Conservation (phyloP, 208 protist genomes). For the Herpetomonas tarakana region DNA sequence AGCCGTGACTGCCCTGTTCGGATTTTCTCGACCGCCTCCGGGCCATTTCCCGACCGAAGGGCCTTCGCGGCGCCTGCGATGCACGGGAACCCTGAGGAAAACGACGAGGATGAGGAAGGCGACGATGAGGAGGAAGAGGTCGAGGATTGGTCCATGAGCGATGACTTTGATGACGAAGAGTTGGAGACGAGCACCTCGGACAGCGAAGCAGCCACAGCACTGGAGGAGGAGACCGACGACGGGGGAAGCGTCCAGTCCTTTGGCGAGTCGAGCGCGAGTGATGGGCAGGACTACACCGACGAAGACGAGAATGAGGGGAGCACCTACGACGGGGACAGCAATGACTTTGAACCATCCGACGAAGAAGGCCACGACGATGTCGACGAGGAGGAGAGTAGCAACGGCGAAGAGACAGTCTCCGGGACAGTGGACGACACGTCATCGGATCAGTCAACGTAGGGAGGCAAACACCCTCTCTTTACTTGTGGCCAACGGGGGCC, state of each 20-base stretch:
- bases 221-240: constrained; percentile 6
- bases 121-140: constrained; percentile 57
- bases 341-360: constrained; percentile 1
- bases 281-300: constrained; percentile 21
- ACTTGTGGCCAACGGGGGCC: no score
- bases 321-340: background rate
- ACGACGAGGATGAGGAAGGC: constrained; percentile 24
- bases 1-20: constrained; percentile 60
- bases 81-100: constrained; percentile 31
- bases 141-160: constrained; percentile 19
- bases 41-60: constrained; percentile 51
- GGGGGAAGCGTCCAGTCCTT: background rate
- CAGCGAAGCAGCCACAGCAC: background rate
- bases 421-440: constrained; percentile 7
- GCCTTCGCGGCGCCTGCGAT: constrained; percentile 53
- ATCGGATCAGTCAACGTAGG: background rate
- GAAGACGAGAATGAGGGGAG: constrained; percentile 15
- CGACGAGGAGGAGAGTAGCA: constrained; percentile 13
- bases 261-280: constrained; percentile 4
- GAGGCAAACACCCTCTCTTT: background rate
- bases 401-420: constrained; percentile 4
- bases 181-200: background rate
- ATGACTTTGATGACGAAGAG: constrained; percentile 7
- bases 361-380: constrained; percentile 13
- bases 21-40: constrained; percentile 77